Base-by-base conservation (phyloP, 176 grass and related monocot genomes). In the Juncus inflexus region DNA sequence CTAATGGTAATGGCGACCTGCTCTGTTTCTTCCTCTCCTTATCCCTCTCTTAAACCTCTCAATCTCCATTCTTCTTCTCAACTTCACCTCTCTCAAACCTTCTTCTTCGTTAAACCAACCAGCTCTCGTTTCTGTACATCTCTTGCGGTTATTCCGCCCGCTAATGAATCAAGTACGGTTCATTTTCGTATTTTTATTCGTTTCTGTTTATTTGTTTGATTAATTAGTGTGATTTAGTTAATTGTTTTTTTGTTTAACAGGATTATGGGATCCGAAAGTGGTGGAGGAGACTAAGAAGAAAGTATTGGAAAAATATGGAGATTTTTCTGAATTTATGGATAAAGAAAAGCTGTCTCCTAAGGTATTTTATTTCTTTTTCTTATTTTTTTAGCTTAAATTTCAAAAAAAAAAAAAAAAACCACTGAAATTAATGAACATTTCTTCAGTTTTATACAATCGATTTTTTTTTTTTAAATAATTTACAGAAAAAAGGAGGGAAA, bases 401-500 rank as follows among this genome's bases (percentile, higher is more conserved):
- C 10, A 35, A 7, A 37, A n/a, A 28, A 38, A 6, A 13, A 15
- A 38, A 47, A 39, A 65, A 10, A 60, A 47, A 50, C 12, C 65
- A 45, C 4, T 50, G 19, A 47, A 47, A 42, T 52, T 9, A 7
- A 51, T 50, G 36, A 12, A 51, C 37, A 67, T 43, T 7, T 6
- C n/a, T 52, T 6, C 13, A 16, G 15, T 56, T 70, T 56, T 52
- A 15, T 50, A 28, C 19, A 55, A 76, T 67, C 39, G 19, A n/a
- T 67, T 76, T 28, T 28, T 28, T 28, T 28, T 28, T 28, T 28
- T 28, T 28, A 28, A 28, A 28, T 28, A 73, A 19, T 4, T 3
- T 66, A 73, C 60, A 72, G 36, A 11, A 60, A 47, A 13, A 72
- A 63, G 59, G 70, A 65, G 52, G 66, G 52, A 61, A 69, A 12